These are phyloP conservation scores for Aspergillus sojae DNA, from an alignment of 2,329 filamentous ascomycete species.

Conservation along the genomic window DNA sequence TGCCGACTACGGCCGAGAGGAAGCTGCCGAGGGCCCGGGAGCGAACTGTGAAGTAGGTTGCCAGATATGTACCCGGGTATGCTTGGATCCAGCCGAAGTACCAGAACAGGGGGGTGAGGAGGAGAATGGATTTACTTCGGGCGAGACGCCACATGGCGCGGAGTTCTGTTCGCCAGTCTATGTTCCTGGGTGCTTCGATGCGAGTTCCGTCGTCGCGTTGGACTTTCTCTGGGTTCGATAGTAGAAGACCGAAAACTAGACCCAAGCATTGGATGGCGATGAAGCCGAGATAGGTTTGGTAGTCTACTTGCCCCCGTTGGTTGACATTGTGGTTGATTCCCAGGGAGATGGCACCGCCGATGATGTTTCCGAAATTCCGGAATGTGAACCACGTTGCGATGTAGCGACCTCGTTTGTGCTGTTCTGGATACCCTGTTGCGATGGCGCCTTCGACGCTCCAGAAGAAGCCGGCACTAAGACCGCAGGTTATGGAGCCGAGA, in stretches of 20 bases:
- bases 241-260: slow-evolving; percentile 44
- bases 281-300: slow-evolving; percentile 49
- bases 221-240: slow-evolving; percentile 51
- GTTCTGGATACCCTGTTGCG: slow-evolving; percentile 43
- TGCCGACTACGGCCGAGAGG: slow-evolving; percentile 44
- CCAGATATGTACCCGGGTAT: slow-evolving; percentile 46
- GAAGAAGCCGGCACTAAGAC: slow-evolving; percentile 46
- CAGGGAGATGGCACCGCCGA: slow-evolving; percentile 55
- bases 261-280: slow-evolving; percentile 53
- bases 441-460: slow-evolving; percentile 48
- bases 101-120: slow-evolving; percentile 41
- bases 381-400: slow-evolving; percentile 45
- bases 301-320: slow-evolving; percentile 28
- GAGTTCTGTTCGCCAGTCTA: slow-evolving; percentile 34
- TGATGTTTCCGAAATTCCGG: slow-evolving; percentile 47
- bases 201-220: slow-evolving; percentile 46
- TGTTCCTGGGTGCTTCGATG: slow-evolving; percentile 25
- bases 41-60: slow-evolving; percentile 48
- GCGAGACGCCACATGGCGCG: slow-evolving; percentile 40
- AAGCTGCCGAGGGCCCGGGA: slow-evolving; percentile 43
- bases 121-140: slow-evolving; percentile 38
- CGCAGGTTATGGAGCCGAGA: slow-evolving; percentile 41
- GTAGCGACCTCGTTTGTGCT: slow-evolving; percentile 25
- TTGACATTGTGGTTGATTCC: slow-evolving; percentile 48
- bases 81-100: slow-evolving; percentile 41